Base-by-base conservation (phyloP, 164 flowering plant species). In the Dillenia turbinata region DNA sequence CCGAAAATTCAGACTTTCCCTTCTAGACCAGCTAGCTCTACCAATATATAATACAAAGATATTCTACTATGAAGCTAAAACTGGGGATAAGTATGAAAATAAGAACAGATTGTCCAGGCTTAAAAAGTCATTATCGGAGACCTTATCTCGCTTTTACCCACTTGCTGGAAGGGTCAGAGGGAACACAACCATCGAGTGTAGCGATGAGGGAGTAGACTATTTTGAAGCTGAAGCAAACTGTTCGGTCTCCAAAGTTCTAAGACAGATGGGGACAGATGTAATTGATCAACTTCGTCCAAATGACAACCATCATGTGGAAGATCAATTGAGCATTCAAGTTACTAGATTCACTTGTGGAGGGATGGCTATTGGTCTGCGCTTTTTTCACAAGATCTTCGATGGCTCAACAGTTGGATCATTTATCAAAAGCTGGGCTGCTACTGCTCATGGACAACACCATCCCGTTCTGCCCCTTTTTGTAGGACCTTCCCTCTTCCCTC, bases 281-380 rank as follows among this genome's bases (percentile, higher is more conserved):
- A 8, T 77, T 5, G 12, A 68, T 10, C 19, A 12, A 12, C 67
- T 70, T 57, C 76, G 71, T 48, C 83, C 83, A 0, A 49, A 68
- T 48, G 68, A 64, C 14, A 19, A 44, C 43, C 33, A 5, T 26
- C 43, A 8, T 4, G 10, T 22, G 5, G 7, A 54, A 47, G 52
- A 47, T 12, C 44, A 9, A 8, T 9, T 73, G 49, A 60, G 64
- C 22, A 24, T 69, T 13, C 76, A 74, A 65, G 59, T 53, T 22
- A 78, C 57, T 67, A 16, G 9, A 2, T 78, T 75, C 17, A 54
- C 64, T 1, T 75, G 78, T 54, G 79, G 82, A 2, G 79, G 79
- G 1, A 50, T 71, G 6, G 79, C 65, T 1, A 66, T 75, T 7
- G 68, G 73, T 8, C 13, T 62, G 1, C 49, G 62, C 44, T 7